Conservation (phyloP, 257 asterid species). For the Petunia secreta region DNA sequence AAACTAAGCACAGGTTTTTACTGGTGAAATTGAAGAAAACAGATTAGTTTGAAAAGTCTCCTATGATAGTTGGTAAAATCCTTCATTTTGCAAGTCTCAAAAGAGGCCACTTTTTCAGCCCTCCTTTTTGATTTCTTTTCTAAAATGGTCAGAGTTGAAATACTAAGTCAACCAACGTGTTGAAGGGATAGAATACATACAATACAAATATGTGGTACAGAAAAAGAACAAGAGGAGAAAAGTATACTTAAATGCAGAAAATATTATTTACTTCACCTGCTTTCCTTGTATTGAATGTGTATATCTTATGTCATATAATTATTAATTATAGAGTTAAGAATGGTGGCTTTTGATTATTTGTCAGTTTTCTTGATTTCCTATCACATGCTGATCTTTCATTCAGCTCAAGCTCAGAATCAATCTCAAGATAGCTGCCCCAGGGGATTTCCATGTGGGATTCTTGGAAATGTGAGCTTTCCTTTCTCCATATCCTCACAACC, state of each 20-base stretch:
- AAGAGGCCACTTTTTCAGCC: neutral
- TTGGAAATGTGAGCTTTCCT: neutral
- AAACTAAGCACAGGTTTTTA: neutral
- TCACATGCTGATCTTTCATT: neutral
- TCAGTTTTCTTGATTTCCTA: neutral
- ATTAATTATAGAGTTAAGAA: neutral
- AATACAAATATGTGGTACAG: slow-evolving; percentile 4
- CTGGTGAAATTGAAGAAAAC: neutral
- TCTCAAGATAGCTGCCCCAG: neutral
- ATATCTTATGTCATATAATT: neutral
- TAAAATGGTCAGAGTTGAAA: neutral
- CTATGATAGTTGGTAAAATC: neutral
- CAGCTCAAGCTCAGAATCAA: neutral
- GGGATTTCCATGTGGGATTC: neutral
- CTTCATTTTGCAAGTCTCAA: neutral
- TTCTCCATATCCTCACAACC: neutral
- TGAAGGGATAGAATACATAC: neutral
- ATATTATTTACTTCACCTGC: neutral
- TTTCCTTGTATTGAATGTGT: neutral
- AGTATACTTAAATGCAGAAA: neutral
- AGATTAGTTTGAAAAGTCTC: neutral
- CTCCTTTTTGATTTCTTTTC: neutral
- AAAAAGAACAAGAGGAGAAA: neutral
- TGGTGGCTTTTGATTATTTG: neutral
- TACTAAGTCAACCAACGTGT: slow-evolving; percentile 22